These are phyloP conservation scores for Dioszegia aurantiaca DNA, from an alignment of 768 basidiomycete species.

Conservation along the genomic window DNA sequence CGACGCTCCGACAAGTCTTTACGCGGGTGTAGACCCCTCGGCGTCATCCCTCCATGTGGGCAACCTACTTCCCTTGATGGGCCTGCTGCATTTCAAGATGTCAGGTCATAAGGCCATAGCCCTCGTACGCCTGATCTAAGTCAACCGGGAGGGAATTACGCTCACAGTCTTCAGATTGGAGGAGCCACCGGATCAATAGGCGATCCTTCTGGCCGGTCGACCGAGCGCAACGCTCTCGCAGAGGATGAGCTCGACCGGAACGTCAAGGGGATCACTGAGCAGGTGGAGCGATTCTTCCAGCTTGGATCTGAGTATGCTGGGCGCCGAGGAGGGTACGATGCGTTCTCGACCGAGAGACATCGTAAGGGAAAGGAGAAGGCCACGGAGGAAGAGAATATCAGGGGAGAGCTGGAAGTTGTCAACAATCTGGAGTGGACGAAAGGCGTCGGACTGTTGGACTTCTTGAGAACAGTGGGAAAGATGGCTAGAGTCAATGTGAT, in stretches of 20 bases:
- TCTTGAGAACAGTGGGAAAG: slow-evolving; percentile 75
- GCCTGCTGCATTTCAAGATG: slow-evolving; percentile 79
- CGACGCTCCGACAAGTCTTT: slow-evolving; percentile 58
- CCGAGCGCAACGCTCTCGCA: slow-evolving; percentile 72
- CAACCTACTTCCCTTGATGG: slow-evolving; percentile 83
- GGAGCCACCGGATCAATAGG: slow-evolving; percentile 95
- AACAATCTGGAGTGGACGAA: slow-evolving; percentile 79
- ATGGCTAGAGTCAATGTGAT: slow-evolving; percentile 81
- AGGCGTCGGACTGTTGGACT: slow-evolving; percentile 71
- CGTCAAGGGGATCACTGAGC: slow-evolving; percentile 61
- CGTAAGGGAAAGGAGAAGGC: slow-evolving; percentile 6
- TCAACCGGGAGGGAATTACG: not conserved
- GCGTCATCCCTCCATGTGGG: slow-evolving; percentile 87
- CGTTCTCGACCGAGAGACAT: not conserved
- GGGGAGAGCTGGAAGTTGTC: slow-evolving; percentile 54
- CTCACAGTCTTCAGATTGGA: slow-evolving; percentile 65
- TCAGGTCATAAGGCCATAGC: slow-evolving; percentile 79
- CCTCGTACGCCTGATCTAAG: slow-evolving; percentile 61
- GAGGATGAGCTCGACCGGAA: slow-evolving; percentile 64
- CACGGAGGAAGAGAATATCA: slow-evolving; percentile 1
- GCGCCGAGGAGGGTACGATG: slow-evolving; percentile 4
- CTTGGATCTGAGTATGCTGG: slow-evolving; percentile 64
- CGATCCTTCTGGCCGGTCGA: slow-evolving; percentile 85
- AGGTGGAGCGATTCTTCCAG: slow-evolving; percentile 70
- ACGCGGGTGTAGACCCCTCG: slow-evolving; percentile 90